A percentile compares a stretch with the other conserved stretches of the same genome.
These are phyloP conservation scores for Podospora pseudoanserina DNA, from an alignment of 495 filamentous ascomycete species.

Conservation along the genomic window DNA sequence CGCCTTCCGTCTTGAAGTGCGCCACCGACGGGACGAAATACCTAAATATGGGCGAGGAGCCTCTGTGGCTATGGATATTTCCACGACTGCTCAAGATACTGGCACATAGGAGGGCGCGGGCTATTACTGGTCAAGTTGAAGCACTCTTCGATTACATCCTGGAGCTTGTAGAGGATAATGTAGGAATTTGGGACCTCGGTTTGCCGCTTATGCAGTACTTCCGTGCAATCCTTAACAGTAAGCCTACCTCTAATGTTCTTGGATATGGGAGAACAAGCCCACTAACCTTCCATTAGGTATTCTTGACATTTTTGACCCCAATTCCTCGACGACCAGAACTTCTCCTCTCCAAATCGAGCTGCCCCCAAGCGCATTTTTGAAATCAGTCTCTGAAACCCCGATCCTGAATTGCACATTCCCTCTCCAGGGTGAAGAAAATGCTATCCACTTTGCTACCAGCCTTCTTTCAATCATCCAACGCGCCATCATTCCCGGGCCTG, in stretches of 20 bases:
- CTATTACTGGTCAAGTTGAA: slow-evolving; percentile 47
- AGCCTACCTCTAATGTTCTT: slow-evolving; percentile 1
- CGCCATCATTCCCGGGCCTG: not conserved
- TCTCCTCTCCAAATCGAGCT: slow-evolving; percentile 20
- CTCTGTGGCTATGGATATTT: slow-evolving; percentile 77
- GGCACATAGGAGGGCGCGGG: slow-evolving; percentile 41
- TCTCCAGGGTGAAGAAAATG: slow-evolving; percentile 23
- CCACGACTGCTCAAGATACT: slow-evolving; percentile 59
- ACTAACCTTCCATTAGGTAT: slow-evolving; percentile 17
- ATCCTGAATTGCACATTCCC: slow-evolving; percentile 21
- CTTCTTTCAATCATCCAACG: slow-evolving; percentile 24
- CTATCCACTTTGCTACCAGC: slow-evolving; percentile 27
- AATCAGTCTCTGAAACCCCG: slow-evolving; percentile 9
- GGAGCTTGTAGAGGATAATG: slow-evolving; percentile 34
- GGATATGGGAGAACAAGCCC: not conserved
- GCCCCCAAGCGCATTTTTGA: slow-evolving; percentile 23
- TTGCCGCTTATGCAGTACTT: slow-evolving; percentile 42
- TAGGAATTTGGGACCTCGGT: slow-evolving; percentile 46
- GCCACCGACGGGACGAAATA: slow-evolving; percentile 35
- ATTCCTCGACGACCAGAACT: not conserved
- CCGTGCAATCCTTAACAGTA: slow-evolving; percentile 40
- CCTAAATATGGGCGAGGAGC: slow-evolving; percentile 52
- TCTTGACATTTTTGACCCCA: slow-evolving; percentile 18
- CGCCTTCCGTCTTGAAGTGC: slow-evolving; percentile 64
- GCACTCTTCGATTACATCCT: slow-evolving; percentile 48